Conservation (phyloP, 2,329 filamentous ascomycete species). For the Lecanicillium sp. region DNA sequence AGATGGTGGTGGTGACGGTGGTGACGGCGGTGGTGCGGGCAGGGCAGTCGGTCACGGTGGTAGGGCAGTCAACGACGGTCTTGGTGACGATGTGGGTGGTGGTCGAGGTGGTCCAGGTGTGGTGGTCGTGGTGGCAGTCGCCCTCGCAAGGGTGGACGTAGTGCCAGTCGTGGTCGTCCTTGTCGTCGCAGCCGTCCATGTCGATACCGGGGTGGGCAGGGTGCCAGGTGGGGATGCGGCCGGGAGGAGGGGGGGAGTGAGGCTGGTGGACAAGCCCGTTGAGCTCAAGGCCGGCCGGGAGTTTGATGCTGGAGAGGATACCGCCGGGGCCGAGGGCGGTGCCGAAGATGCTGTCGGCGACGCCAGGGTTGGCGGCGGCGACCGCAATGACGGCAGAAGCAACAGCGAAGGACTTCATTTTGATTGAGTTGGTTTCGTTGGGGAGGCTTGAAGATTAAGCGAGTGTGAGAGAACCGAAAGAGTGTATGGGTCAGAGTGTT, state of each 20-base stretch:
- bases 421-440: conserved; percentile 17
- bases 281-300: no score
- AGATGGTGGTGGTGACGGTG: conserved; percentile 37
- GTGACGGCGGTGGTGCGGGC: conserved; percentile 33
- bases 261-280: conserved; percentile 4
- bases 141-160: conserved; percentile 29
- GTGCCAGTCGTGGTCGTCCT: conserved; percentile 28
- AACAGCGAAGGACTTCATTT: conserved; percentile 22
- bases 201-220: conserved; percentile 29
- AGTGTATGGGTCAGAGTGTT: conserved; percentile 15
- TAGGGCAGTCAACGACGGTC: conserved; percentile 35
- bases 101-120: conserved; percentile 37
- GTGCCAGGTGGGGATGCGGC: conserved; percentile 30
- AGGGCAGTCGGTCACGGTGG: conserved; percentile 33
- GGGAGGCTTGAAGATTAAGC: conserved; percentile 9
- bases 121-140: conserved; percentile 20
- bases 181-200: conserved; percentile 32
- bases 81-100: conserved; percentile 32
- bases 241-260: conserved; percentile 20
- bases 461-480: conserved; percentile 11
- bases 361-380: conserved; percentile 9
- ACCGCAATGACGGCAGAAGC: conserved; percentile 16
- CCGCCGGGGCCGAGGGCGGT: neutral
- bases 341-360: neutral
- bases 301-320: neutral